Evolutionary conservation across 2,329 filamentous ascomycete species (phyloP), one percentile per base, ranked within the genome.

Genomic region (Curvularia eragrostidis): DNA sequence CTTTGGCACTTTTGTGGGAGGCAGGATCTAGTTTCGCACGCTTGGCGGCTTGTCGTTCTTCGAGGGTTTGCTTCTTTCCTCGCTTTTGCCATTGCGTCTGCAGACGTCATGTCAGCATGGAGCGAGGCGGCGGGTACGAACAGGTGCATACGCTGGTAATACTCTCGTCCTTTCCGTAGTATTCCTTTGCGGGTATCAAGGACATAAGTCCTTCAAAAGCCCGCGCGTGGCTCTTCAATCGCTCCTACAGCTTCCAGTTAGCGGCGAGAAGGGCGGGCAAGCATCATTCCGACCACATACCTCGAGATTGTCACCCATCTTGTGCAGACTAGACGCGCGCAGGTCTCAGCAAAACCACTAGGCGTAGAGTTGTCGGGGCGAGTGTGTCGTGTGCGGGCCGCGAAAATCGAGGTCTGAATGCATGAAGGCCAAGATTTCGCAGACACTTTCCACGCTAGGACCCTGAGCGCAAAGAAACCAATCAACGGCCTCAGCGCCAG

Each of bases 71-170:
- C 82, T 98, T 98, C 80, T 95, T 96, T 74, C 54, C 54, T 48
- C 89, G 89, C 76, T 89, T 88, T 90, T 92, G 96, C 92, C 93
- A 96, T 88, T 97, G 92, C 70, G 95, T 90, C 92, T 96, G 52
- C 34, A 36, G 32, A 59, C 48, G 43, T 56, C 28, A 38, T 51
- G 59, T 61, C 52, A 67, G 63, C 46, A 54, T 21, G 48, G 38
- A 48, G 52, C 26, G 52, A 39, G 56, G 56, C 56, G 52, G 41
- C 30, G 10, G 54, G 39, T 50, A 48, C 19, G 54, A 48, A 54
- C 26, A 32, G 36, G 15, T 57, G 87, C 90, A 70, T 89, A 94
- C 91, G 78, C 85, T 92, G 62, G 85, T 90, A 75, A 76, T 74
- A 48, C 73, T 75, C 57, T 70, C 71, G 74, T 96, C 92, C 75